Base-by-base conservation (phyloP, 169 alveolate species). In the Plasmodium knowlesi region DNA sequence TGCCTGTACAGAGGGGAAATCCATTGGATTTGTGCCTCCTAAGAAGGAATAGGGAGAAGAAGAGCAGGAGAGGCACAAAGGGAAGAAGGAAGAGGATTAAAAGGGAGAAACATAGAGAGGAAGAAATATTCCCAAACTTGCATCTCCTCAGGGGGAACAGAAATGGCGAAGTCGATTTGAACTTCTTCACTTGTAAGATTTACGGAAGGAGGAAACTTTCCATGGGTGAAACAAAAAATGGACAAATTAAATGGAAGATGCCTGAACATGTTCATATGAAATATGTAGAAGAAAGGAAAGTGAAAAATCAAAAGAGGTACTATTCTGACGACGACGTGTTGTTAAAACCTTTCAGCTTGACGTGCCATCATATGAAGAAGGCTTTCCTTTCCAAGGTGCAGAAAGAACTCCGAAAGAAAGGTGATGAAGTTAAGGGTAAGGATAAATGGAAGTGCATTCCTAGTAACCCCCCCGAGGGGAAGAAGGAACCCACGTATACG, bases 281-380 rank as follows among this genome's bases (percentile, higher is more conserved):
- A 16, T 84, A 84, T 70, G 32, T 53, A 53, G 70, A 34, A 16
- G 76, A 85, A n/a, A 85, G 70, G 67, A 85, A 74, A 32, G 22
- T 34, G 19, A n/a, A 85, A 12, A n/a, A 25, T 72, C 30, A 8
- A 3, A 85, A 85, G 61, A 85, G 37, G 2, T 85, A 53, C 61
- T 37, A 74, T 32, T 50, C 93, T 3, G 93, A 85, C 79, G 93
- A 85, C 61, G 79, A 85, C 37, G 43, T 76, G 5, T 3, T 85
- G 39, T 32, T 37, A 1, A 53, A 14, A 0, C 54, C 76, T 0
- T 85, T 85, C 79, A 19, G 70, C 70, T 74, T 85, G 67, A 61
- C 85, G 37, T 50, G 83, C 67, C 79, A 85, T 61, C 85, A 22
- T 12, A 39, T 85, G 37, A 85, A 74, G 70, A 46, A 39, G 19